These are phyloP conservation scores for Scheffersomyces spartinae DNA, from an alignment of 805 yeast species.

Conservation along the genomic window DNA sequence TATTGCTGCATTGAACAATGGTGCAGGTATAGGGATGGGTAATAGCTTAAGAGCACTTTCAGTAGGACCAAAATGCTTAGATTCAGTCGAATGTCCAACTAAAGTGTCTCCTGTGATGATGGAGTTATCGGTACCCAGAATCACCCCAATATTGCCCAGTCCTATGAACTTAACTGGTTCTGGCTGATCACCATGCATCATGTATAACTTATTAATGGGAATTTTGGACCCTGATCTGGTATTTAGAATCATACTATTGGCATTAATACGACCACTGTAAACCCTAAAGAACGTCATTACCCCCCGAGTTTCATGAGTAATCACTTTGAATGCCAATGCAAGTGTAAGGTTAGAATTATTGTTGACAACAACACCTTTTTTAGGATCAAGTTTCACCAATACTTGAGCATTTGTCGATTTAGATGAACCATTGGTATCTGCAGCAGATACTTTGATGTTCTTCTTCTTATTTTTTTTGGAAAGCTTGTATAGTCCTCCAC, in stretches of 20 bases:
- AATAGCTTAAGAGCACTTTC: slow-evolving; percentile 40
- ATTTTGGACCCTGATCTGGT: slow-evolving; percentile 60
- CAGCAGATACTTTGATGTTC: slow-evolving; percentile 2
- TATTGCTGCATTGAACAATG: slow-evolving; percentile 77
- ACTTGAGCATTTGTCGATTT: slow-evolving; percentile 6
- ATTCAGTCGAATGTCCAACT: slow-evolving; percentile 44
- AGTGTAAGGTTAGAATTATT: slow-evolving; percentile 51
- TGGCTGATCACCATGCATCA: slow-evolving; percentile 85
- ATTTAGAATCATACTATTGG: slow-evolving; percentile 53
- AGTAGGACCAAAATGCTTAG: slow-evolving; percentile 32
- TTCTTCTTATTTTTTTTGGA: slow-evolving; percentile 8
- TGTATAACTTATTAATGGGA: slow-evolving; percentile 53
- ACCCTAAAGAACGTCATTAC: slow-evolving; percentile 79
- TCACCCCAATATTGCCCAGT: slow-evolving; percentile 86
- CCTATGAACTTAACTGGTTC: slow-evolving; percentile 52
- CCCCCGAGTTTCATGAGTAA: slow-evolving; percentile 76
- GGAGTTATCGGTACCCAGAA: slow-evolving; percentile 57
- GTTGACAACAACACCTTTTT: slow-evolving; percentile 40
- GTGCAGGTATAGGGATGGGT: slow-evolving; percentile 83
- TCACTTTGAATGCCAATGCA: slow-evolving; percentile 85
- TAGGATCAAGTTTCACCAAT: slow-evolving; percentile 26
- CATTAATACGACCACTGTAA: slow-evolving; percentile 65
- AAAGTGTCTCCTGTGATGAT: slow-evolving; percentile 88
- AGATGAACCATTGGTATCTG: background rate
- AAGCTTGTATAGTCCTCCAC: slow-evolving; percentile 8